Evolutionary conservation across 1,284 basidiomycete genomes (phyloP).

Genomic region (Cutaneotrichosporon dermatis): DNA sequence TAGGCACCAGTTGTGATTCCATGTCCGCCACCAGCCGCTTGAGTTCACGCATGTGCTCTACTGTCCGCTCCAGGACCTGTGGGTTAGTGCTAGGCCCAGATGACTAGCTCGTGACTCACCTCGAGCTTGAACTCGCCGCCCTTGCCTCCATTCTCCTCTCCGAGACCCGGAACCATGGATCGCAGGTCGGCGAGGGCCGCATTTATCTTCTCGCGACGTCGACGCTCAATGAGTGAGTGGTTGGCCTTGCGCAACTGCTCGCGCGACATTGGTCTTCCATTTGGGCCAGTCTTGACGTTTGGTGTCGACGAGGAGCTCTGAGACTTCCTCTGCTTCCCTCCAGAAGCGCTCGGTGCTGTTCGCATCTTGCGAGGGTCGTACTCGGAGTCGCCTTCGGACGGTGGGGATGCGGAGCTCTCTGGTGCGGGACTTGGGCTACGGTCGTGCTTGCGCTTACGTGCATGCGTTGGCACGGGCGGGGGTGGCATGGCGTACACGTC

Average conservation of each 20-base stretch:
- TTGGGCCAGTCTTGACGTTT: slow-evolving; percentile 7
- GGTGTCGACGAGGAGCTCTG: too few species aligned
- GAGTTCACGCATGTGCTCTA: slow-evolving; percentile 46
- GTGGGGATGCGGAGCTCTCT: slow-evolving; percentile 19
- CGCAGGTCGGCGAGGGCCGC: slow-evolving; percentile 42
- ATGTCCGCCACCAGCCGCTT: slow-evolving; percentile 30
- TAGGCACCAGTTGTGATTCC: slow-evolving; percentile 14
- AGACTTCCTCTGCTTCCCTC: too few species aligned
- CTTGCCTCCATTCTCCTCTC: slow-evolving; percentile 36
- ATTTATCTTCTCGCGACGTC: slow-evolving; percentile 49
- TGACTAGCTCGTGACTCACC: slow-evolving; percentile 23
- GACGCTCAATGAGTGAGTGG: slow-evolving; percentile 46
- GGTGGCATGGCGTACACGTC: slow-evolving; percentile 19
- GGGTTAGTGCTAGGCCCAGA: background rate
- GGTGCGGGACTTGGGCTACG: slow-evolving; percentile 2
- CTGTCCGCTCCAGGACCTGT: slow-evolving; percentile 47
- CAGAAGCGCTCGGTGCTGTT: background rate
- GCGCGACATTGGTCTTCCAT: slow-evolving; percentile 31
- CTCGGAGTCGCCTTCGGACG: slow-evolving; percentile 25
- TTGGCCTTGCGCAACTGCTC: slow-evolving; percentile 47
- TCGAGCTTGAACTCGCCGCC: slow-evolving; percentile 50
- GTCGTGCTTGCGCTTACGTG: slow-evolving; percentile 21
- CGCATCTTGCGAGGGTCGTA: slow-evolving; percentile 17
- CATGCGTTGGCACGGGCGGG: slow-evolving; percentile 16
- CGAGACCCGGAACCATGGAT: slow-evolving; percentile 46